These are phyloP conservation scores for Alternaria novae-zelandiae DNA, from an alignment of 2,329 filamentous ascomycete genomes.

Conservation along the genomic window DNA sequence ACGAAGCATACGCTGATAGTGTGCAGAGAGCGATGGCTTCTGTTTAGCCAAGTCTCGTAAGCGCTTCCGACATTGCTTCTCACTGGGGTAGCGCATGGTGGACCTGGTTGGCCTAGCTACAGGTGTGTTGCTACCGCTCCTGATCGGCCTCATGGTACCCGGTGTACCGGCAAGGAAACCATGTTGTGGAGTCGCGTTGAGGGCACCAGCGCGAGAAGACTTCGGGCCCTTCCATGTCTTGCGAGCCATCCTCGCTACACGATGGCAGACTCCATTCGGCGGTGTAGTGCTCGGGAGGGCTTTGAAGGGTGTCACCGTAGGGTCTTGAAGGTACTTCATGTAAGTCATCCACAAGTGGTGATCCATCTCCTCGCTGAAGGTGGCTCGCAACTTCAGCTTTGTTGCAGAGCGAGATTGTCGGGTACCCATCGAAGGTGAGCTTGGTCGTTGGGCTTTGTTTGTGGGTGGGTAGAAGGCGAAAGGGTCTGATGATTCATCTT, in stretches of 20 bases:
- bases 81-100: slow-evolving; percentile 61
- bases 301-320: slow-evolving; percentile 71
- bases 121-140: slow-evolving; percentile 57
- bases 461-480: slow-evolving; percentile 56
- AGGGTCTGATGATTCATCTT: slow-evolving; percentile 64
- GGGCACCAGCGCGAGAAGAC: slow-evolving; percentile 33
- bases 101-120: slow-evolving; percentile 48
- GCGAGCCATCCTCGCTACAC: slow-evolving; percentile 67
- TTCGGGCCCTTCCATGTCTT: slow-evolving; percentile 63
- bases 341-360: slow-evolving; percentile 71
- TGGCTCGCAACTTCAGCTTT: slow-evolving; percentile 53
- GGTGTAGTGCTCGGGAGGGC: slow-evolving; percentile 68
- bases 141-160: slow-evolving; percentile 51
- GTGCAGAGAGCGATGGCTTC: slow-evolving; percentile 67
- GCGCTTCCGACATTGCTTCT: slow-evolving; percentile 64
- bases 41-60: slow-evolving; percentile 66
- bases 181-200: slow-evolving; percentile 24
- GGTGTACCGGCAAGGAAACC: slow-evolving; percentile 48
- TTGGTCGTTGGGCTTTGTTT: slow-evolving; percentile 34
- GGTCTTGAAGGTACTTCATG: slow-evolving; percentile 69
- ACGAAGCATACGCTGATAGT: slow-evolving; percentile 68
- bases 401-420: slow-evolving; percentile 41
- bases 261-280: slow-evolving; percentile 68
- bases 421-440: slow-evolving; percentile 40
- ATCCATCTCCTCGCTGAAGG: slow-evolving; percentile 69